phyloP scores from a whole-genome alignment of 345 rosid genomes.

The Populus ilicifolia region DNA sequence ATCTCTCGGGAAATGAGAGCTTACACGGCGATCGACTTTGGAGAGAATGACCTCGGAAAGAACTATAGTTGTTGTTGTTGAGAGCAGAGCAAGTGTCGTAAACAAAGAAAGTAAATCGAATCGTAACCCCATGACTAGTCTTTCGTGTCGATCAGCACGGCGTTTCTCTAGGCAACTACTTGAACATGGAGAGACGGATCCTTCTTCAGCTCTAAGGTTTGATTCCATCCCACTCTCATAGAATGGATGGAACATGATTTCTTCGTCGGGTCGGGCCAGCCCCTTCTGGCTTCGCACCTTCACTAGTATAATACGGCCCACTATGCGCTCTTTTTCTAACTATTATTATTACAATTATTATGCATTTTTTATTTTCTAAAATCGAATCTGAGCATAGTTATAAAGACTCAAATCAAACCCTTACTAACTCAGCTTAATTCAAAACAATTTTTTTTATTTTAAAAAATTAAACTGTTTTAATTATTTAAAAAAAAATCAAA shows the following conservation, averaged over 20 bases:
- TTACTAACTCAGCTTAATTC: no score
- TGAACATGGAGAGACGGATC: not conserved
- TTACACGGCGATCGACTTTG: conserved; percentile 90
- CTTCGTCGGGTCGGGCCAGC: not conserved
- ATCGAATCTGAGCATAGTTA: no score
- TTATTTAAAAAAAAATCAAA: no score
- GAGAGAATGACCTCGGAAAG: conserved; percentile 80
- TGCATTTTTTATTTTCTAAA: no score
- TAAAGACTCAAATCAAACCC: no score
- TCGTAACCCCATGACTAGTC: not conserved
- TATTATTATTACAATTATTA: no score
- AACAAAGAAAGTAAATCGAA: conserved; percentile 39
- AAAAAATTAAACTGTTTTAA: no score
- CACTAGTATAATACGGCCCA: not conserved
- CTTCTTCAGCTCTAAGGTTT: not conserved
- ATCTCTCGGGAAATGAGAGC: conserved; percentile 22
- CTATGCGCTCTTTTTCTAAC: accelerated
- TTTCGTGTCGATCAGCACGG: not conserved
- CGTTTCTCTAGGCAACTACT: not conserved
- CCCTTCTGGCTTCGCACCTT: not conserved
- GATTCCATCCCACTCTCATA: not conserved
- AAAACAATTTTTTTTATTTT: no score
- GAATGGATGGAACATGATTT: not conserved
- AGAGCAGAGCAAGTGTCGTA: conserved; percentile 35
- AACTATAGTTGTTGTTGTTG: conserved; percentile 36